Base-by-base conservation (phyloP, 257 asterid genomes). In the Fraxinus cuspidata region DNA sequence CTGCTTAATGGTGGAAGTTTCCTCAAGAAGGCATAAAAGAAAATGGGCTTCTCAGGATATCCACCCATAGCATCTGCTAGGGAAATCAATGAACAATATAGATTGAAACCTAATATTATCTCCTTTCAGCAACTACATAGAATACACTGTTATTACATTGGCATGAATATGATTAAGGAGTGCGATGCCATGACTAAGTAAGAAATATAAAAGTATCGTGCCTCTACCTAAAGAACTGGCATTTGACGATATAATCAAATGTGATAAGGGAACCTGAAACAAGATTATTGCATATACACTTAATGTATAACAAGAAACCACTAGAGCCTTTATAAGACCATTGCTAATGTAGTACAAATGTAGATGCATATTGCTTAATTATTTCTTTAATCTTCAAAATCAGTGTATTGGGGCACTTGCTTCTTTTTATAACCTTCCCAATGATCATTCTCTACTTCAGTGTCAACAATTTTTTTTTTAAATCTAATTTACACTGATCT, bases 1-100 rank as follows among this genome's bases (percentile, higher is more conserved):
- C 37, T 70, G 58, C 51, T 67, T 35, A 60, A 56, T 63, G 66
- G 64, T 34, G 44, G 16, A 63, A 72, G 29, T 63, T 27, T 64
- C 38, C 31, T 19, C 31, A 35, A 7, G 5, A 60, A 29, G 69
- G 73, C 75, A 53, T 49, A 47, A 29, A 2, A 0, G 70, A 49
- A 23, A 66, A 28, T 12, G 66, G 38, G 68, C 34, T 77, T 34
- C n/a, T 40, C 28, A 47, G 64, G 35, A 78, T 51, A 65, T 58
- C 74, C 53, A 51, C 56, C 70, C 34, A 28, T 56, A 15, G 56
- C 49, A 44, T 49, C 42, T 79, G 74, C 56, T 64, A 34, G 74
- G 31, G 49, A 66, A 28, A 21, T 58, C 11, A 58, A 58, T n/a
- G 67, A 58, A n/a, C 3, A n/a, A 58, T 23, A 21, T 21, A 58